Evolutionary conservation across 2,329 filamentous ascomycete species (phyloP), one percentile per base, ranked within the genome.

Genomic region (Penicillium sumatraense): DNA sequence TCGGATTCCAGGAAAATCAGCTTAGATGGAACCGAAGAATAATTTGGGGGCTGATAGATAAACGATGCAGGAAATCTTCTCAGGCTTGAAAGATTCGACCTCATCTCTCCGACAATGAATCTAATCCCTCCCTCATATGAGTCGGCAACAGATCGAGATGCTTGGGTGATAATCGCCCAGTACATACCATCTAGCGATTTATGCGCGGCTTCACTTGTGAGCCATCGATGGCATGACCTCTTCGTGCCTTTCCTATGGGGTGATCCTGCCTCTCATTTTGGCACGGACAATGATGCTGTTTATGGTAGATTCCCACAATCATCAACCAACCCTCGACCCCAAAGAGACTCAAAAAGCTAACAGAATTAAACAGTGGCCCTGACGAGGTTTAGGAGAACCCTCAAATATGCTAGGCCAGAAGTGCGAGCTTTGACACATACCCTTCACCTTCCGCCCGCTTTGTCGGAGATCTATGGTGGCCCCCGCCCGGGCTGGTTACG

Each of bases 221-320:
- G 80, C 62, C 79, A 73, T 51, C 73, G 75, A 74, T 86, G 84
- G 83, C 82, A 86, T 63, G 64, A 72, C 24, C 79, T 81, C n/a
- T 86, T 86, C 60, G 77, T 80, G 49, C 83, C 83, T 2, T 80
- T 82, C 58, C 75, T 87, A 1, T 87, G 85, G 85, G 84, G 84
- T 14, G 81, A 83, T 63, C 85, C 85, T 18, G 83, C 84, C 0
- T 85, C 83, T 8, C 84, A 87, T 68, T 87, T 87, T 65, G 83
- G 81, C 26, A 77, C 77, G 2, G 79, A 86, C 49, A 83, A 86
- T 63, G 84, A 86, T 64, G 81, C 79, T 8, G 83, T 86, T 26
- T 86, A 86, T 63, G 79, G 81, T 76, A 66, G 59, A 58, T 48
- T 6, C 31, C 14, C n/a, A 8, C n/a, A 35, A 13, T 5, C 6